Evolutionary conservation across 495 filamentous ascomycete species (phyloP).

Genomic region (Aspergillus ellipticus): DNA sequence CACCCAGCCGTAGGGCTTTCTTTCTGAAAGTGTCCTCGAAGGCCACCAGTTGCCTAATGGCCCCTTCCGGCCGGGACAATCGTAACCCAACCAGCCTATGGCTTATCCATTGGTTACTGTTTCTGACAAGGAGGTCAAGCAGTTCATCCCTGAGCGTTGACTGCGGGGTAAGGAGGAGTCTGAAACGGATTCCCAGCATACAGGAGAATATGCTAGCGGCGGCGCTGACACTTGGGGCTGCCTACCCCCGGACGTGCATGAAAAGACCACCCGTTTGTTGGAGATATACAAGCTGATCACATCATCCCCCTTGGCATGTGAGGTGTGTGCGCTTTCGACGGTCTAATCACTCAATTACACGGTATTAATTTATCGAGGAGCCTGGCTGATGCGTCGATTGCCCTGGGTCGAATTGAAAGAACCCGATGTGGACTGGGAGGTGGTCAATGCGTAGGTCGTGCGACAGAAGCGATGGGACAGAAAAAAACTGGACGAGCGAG

Average conservation of each 20-base stretch:
- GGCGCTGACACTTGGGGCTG: background rate
- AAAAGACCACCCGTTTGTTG: background rate
- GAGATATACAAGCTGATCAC: background rate
- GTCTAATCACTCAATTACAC: too few species aligned
- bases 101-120: background rate
- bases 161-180: background rate
- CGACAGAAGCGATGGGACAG: background rate
- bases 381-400: background rate
- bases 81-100: slow-evolving; percentile 28
- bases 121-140: background rate
- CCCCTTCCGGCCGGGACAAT: slow-evolving; percentile 56
- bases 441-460: background rate
- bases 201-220: background rate
- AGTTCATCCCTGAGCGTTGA: background rate
- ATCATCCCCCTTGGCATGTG: background rate
- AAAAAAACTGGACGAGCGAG: too few species aligned
- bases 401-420: background rate
- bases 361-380: background rate
- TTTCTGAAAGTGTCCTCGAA: slow-evolving; percentile 47
- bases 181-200: background rate
- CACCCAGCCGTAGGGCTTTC: slow-evolving; percentile 57
- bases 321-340: background rate
- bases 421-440: background rate
- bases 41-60: slow-evolving; percentile 41
- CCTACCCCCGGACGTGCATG: background rate